Base-by-base conservation (phyloP, 78 protist species). In the Dictyostelium firmibasis region DNA sequence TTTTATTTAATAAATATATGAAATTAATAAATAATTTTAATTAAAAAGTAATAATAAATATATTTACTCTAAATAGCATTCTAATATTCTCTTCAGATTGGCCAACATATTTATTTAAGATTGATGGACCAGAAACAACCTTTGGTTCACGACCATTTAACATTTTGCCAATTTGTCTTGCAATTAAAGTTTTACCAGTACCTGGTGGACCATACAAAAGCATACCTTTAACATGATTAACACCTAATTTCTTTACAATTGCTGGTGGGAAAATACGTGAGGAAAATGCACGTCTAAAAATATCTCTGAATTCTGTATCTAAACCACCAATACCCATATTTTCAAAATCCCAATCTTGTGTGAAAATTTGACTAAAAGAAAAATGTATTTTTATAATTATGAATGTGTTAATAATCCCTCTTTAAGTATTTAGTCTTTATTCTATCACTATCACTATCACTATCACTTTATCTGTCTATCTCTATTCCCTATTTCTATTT, bases 181-280 rank as follows among this genome's bases (percentile, higher is more conserved):
- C 99, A 93, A 99, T 99, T 84, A 99, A 85, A 31, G 99, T 99
- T 97, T 99, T 99, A 20, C 99, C 99, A 13, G 99, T 98, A 33
- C 99, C 99, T 23, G 99, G 99, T 76, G 99, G 99, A n/a, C 99
- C 99, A 82, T 97, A 92, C 33, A 99, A 96, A 62, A 99, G 70
- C 62, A 99, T 97, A 36, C 97, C 99, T 72, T 97, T 99, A 31
- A 99, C 99, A 97, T 99, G 99, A 81, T 27, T 57, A 29, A 99
- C 95, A 53, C 99, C 99, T 43, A 99, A 94, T 81, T 97, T 77
- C 87, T 92, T 76, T 11, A 99, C 82, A 27, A 98, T 38, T 11
- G 91, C 70, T 14, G 98, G 98, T 25, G 99, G 99, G 83, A 98
- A 98, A 31, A 99, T 95, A 41, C 99, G 98, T 4, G 99, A 98